Percentiles rank a stretch among this genome's conserved stretches.
These are phyloP conservation scores for Crithidia expoeki DNA, from an alignment of 208 protist species.

Conservation along the genomic window DNA sequence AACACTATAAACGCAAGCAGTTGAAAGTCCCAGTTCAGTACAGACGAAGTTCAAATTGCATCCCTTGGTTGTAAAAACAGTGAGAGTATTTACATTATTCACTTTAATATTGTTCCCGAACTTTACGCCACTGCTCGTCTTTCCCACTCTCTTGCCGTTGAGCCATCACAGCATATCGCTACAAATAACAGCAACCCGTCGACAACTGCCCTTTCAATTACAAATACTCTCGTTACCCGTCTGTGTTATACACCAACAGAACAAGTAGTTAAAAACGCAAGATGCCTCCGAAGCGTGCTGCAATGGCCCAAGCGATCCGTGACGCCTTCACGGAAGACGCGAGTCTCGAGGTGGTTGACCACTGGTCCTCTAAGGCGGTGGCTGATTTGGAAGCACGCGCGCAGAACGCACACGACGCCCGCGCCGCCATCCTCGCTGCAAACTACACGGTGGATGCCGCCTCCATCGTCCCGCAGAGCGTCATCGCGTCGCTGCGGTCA, in stretches of 20 bases:
- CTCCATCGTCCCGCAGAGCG: conserved; percentile 28
- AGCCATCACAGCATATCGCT: no score
- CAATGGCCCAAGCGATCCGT: conserved; percentile 60
- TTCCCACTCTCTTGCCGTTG: no score
- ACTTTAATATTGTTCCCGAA: no score
- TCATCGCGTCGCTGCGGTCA: conserved; percentile 46
- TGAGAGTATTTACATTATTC: no score
- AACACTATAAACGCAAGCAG: no score
- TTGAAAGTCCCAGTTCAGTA: no score
- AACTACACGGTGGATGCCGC: conserved; percentile 26
- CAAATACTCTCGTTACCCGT: not conserved
- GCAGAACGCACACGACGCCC: conserved; percentile 26
- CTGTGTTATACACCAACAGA: not conserved
- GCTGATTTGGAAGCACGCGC: conserved; percentile 35
- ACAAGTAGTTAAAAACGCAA: not conserved
- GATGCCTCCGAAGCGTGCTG: conserved; percentile 67
- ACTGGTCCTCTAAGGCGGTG: conserved; percentile 49
- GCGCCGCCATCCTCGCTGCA: conserved; percentile 18
- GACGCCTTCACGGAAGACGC: conserved; percentile 63
- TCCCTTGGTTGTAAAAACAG: no score
- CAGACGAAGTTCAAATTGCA: no score
- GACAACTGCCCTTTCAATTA: not conserved
- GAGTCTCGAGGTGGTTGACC: conserved; percentile 48
- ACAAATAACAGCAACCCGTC: no score
- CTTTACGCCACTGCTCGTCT: no score